Evolutionary conservation across 805 yeast genomes (phyloP), one percentile per base, ranked within the genome.

Genomic region (Yamadazyma phyllophila): DNA sequence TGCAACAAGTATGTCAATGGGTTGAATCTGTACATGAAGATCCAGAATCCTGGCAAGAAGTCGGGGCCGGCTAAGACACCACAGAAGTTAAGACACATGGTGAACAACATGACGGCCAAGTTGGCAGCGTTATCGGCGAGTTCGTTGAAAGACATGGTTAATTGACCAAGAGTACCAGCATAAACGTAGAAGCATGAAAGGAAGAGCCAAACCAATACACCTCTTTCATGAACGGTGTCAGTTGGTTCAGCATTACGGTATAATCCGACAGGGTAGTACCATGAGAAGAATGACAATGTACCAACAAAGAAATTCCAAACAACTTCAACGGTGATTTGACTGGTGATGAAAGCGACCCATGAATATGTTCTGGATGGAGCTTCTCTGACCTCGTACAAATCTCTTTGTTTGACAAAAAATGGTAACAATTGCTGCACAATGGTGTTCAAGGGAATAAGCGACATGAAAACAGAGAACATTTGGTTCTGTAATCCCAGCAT

Each of bases 1-100:
- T 83, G 59, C 44, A 85, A 68, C 67, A 83, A 73, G 55, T 85
- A 86, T 1, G 89, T 82, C 51, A 83, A 67, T 13, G 94, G 51
- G 81, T 77, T 74, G 14, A 72, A 77, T 61, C 91, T 74, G 73
- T 84, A 86, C 88, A 86, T 82, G 74, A 85, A 85, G 37, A 76
- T 69, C 91, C 92, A 80, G 64, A 57, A 71, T 41, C 57, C 54
- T 17, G 59, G 63, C 52, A 54, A 69, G 52, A 56, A 58, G 61
- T 48, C 55, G 4, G 55, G 54, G 52, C 63, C 43, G 41, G 43
- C 53, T 65, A 42, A 60, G 32, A 65, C 69, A 57, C 71, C 71
- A 61, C 69, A 64, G 60, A 66, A 66, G 37, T 57, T 60, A 57
- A 66, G 59, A 57, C 68, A 63, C 61, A 63, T 54, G 11, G 68